Evolutionary conservation across 2,329 filamentous ascomycete genomes (phyloP).

Genomic region (Leptographium procerum): DNA sequence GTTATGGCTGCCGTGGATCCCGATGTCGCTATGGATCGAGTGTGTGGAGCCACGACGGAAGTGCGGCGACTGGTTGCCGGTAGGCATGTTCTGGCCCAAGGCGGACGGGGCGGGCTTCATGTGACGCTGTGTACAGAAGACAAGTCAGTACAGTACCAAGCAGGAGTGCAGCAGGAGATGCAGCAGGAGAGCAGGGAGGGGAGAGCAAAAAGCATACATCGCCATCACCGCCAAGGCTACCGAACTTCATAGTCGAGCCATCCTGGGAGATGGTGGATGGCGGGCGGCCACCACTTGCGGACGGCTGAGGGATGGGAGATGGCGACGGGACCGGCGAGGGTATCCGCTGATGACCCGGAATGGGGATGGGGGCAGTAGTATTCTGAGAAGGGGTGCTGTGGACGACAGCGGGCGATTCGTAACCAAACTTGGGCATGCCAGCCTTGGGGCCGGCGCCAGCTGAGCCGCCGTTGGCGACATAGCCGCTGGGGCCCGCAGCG

Average conservation of each 20-base stretch:
- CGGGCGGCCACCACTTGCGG: conserved; percentile 73
- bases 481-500: conserved; percentile 65
- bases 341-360: conserved; percentile 56
- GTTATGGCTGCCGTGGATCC: conserved; percentile 49
- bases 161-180: conserved; percentile 13
- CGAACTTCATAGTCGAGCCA: conserved; percentile 62
- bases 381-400: conserved; percentile 54
- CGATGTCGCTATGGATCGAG: conserved; percentile 65
- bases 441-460: conserved; percentile 44
- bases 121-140: conserved; percentile 40
- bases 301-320: conserved; percentile 83
- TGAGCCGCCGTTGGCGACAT: conserved; percentile 62
- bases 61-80: conserved; percentile 45
- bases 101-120: conserved; percentile 48
- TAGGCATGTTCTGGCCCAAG: conserved; percentile 46
- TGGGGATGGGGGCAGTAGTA: conserved; percentile 47
- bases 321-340: conserved; percentile 81
- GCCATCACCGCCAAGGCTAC: conserved; percentile 70
- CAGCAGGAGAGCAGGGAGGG: not conserved
- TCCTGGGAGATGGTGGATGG: conserved; percentile 63
- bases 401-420: conserved; percentile 55
- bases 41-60: conserved; percentile 79
- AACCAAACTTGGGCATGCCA: conserved; percentile 67
- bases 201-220: conserved; percentile 45
- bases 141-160: conserved; percentile 11